Evolutionary conservation across 768 basidiomycete species (phyloP).

Genomic region (Russula virescens): DNA sequence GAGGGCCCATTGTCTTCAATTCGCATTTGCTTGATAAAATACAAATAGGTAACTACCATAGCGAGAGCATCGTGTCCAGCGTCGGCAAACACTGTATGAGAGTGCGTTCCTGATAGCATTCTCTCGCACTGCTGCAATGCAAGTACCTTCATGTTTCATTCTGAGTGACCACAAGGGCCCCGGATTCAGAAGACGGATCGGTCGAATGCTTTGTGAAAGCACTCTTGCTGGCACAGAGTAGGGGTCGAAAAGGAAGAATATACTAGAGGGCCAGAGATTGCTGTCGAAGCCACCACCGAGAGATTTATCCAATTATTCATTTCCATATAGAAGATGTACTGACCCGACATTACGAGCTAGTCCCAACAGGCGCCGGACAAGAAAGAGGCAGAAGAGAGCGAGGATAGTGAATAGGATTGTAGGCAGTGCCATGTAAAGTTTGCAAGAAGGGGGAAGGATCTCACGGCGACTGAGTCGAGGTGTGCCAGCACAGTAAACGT

Average conservation of each 20-base stretch:
- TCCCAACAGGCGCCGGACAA: neutral
- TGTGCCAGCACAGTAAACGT: too few species aligned
- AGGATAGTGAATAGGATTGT: neutral
- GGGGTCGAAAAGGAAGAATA: constrained; percentile 1
- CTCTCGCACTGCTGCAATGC: too few species aligned
- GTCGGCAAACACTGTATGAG: constrained; percentile 7
- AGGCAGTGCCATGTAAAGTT: neutral
- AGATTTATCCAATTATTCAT: neutral
- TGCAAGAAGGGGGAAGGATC: too few species aligned
- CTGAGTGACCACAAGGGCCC: neutral
- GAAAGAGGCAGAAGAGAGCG: neutral
- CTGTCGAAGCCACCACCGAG: neutral
- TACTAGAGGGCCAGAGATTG: constrained; percentile 6
- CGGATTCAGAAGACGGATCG: neutral
- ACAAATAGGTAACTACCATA: neutral
- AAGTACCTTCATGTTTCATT: constrained; percentile 4
- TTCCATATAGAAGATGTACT: neutral
- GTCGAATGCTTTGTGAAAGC: neutral
- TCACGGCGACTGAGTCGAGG: too few species aligned
- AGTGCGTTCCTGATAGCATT: neutral
- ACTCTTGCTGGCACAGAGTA: neutral
- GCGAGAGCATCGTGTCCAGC: constrained; percentile 11
- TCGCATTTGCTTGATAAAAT: neutral
- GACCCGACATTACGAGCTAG: constrained; percentile 7
- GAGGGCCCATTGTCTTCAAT: neutral